Base-by-base conservation (phyloP, 2,329 filamentous ascomycete genomes). In the Akanthomyces lecanii region DNA sequence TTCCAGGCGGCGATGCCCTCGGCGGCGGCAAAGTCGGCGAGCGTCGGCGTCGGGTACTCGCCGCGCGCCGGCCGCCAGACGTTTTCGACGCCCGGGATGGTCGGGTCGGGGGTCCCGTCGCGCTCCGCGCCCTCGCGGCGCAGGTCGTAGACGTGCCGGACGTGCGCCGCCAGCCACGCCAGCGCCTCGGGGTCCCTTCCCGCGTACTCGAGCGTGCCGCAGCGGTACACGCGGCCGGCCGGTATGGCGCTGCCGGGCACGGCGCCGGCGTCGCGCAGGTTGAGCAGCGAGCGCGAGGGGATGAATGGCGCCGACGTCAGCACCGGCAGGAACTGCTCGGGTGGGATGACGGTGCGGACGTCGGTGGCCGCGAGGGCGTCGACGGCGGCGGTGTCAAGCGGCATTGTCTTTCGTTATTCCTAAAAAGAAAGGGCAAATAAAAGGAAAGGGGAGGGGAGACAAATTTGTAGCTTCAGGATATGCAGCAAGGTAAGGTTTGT, bases 71-170 rank as follows among this genome's bases (percentile, higher is more conserved):
- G 68, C 38, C 76, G 69, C 79, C 79, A 85, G 1, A 80, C 73
- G 60, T 75, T 79, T 64, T 80, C 75, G n/a, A 81, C 72, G 2
- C 79, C 78, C 0, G 71, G 66, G n/a, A 82, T 66, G 1, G 65
- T 69, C 4, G 81, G 81, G 65, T 81, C 80, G 0, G 81, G 80
- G n/a, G 69, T 70, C 2, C 62, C 51, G 12, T 65, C 68, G 58
- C 79, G 78, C 73, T 85, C 82, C 38, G 67, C n/a, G 40, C 61
- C 65, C 10, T 72, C 71, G 48, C 77, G 79, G 48, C 83, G 78
- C 62, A 85, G 72, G 70, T 85, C 83, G 68, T 84, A 84, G 57
- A 85, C 67, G 62, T 75, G 76, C 63, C 72, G 74, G 52, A 84
- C 71, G 53, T 74, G 71, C 21, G 67, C 67, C 7, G 70, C 68